Conservation (phyloP, 192 early-diverging fungal genomes). For the Coemansia reversa region DNA sequence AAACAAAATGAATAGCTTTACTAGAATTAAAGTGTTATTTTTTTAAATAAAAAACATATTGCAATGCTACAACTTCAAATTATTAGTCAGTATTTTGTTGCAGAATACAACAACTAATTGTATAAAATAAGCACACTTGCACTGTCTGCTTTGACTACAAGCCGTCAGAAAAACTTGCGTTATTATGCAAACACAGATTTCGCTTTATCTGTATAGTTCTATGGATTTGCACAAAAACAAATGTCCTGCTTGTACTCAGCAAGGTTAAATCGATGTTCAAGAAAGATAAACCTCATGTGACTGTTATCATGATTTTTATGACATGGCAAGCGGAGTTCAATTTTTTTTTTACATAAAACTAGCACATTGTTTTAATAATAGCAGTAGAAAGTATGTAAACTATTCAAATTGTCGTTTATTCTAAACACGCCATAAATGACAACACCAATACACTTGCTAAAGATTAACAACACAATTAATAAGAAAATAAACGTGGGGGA, state of each 20-base stretch:
- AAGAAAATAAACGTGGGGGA: no score
- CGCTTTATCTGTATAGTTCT: slow-evolving; percentile 77
- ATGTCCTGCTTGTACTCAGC: slow-evolving; percentile 70
- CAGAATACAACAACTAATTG: not conserved
- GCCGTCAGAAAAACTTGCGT: slow-evolving; percentile 57
- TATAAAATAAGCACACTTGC: slow-evolving; percentile 46
- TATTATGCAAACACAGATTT: slow-evolving; percentile 83
- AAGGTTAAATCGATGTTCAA: not conserved
- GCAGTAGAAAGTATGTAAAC: no score
- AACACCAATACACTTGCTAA: no score
- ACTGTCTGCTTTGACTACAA: slow-evolving; percentile 79
- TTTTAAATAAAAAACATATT: not conserved
- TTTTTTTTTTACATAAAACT: no score
- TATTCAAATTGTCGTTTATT: no score
- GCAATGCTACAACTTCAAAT: not conserved
- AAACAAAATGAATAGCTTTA: not conserved
- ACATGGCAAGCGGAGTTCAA: no score
- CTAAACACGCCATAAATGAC: no score
- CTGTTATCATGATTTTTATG: no score
- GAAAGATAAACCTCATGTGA: no score
- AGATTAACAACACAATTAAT: no score
- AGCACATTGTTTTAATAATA: no score
- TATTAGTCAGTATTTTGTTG: not conserved
- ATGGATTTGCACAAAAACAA: slow-evolving; percentile 87
- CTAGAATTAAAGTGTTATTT: not conserved